Conservation (phyloP, 768 basidiomycete species). For the Dioszegia hungarica region DNA sequence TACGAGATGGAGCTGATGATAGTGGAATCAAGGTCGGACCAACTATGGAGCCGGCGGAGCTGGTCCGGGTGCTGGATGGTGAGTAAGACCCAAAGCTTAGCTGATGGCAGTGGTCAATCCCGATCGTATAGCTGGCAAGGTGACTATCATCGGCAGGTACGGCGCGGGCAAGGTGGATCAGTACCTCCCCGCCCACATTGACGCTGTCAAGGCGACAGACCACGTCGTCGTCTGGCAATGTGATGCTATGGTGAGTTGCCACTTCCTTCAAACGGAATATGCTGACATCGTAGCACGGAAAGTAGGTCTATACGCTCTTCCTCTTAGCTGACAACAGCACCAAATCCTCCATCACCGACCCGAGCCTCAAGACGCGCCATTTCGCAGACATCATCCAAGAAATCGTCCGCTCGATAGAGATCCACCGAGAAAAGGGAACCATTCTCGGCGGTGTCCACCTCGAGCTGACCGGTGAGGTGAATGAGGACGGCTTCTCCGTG, state of each 20-base stretch:
- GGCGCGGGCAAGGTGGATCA: constrained; percentile 77
- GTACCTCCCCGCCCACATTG: constrained; percentile 73
- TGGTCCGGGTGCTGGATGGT: constrained; percentile 73
- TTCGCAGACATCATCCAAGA: constrained; percentile 82
- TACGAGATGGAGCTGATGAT: background rate
- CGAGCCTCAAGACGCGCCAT: constrained; percentile 77
- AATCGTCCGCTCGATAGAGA: constrained; percentile 70
- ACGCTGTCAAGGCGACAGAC: constrained; percentile 67
- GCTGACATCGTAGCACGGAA: constrained; percentile 12
- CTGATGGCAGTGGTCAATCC: constrained; percentile 72
- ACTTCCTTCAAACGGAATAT: background rate
- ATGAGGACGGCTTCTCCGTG: constrained; percentile 85
- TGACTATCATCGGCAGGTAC: constrained; percentile 89
- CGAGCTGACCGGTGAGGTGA: constrained; percentile 87
- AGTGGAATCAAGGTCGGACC: constrained; percentile 91
- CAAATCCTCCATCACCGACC: constrained; percentile 63
- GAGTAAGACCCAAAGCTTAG: constrained; percentile 7
- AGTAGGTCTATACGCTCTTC: background rate
- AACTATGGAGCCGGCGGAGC: constrained; percentile 70
- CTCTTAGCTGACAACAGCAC: constrained; percentile 57
- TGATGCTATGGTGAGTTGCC: constrained; percentile 82
- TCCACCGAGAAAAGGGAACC: constrained; percentile 70
- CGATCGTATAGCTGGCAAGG: constrained; percentile 69
- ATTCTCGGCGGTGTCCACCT: constrained; percentile 75
- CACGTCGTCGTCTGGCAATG: constrained; percentile 93